phyloP scores from a whole-genome alignment of 768 basidiomycete species.

The Calocybe gangraenosa region DNA sequence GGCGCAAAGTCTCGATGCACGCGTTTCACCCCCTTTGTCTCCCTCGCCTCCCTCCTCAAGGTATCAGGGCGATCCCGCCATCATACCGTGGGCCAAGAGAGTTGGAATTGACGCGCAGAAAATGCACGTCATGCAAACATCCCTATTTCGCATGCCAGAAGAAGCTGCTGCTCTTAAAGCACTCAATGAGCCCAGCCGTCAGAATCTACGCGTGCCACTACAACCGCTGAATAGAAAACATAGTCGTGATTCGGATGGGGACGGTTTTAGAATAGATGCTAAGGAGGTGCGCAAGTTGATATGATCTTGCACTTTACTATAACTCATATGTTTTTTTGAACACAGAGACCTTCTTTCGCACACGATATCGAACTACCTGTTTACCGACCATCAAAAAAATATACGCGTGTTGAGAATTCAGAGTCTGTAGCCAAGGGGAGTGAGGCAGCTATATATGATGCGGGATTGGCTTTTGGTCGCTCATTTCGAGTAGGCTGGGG shows the following conservation, averaged over 20 bases:
- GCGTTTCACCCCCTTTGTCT: conserved; percentile 27
- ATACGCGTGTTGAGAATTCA: conserved; percentile 66
- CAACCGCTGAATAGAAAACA: conserved; percentile 59
- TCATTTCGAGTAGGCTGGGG: conserved; percentile 93
- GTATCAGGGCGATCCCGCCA: conserved; percentile 37
- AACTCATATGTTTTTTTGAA: too few species aligned
- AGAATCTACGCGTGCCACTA: conserved; percentile 30
- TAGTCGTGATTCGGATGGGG: conserved; percentile 75
- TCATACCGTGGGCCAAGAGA: conserved; percentile 69
- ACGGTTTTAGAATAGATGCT: conserved; percentile 55
- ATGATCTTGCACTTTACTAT: too few species aligned
- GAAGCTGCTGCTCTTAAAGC: conserved; percentile 64
- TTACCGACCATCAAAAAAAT: conserved; percentile 78
- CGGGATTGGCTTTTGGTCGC: conserved; percentile 80
- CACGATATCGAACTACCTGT: conserved; percentile 61
- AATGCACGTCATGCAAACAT: conserved; percentile 92
- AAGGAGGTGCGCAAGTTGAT: conserved; percentile 45
- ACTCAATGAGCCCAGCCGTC: conserved; percentile 37
- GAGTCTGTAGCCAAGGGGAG: conserved; percentile 60
- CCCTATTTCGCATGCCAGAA: conserved; percentile 75
- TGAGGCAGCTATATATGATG: conserved; percentile 71
- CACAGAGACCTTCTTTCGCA: conserved; percentile 76
- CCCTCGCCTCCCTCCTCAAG: conserved; percentile 30
- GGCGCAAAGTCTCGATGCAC: conserved; percentile 15
- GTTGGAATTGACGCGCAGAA: conserved; percentile 80